These are phyloP conservation scores for Bruguiera gymnorhiza DNA, from an alignment of 345 rosid genomes.

Conservation along the genomic window DNA sequence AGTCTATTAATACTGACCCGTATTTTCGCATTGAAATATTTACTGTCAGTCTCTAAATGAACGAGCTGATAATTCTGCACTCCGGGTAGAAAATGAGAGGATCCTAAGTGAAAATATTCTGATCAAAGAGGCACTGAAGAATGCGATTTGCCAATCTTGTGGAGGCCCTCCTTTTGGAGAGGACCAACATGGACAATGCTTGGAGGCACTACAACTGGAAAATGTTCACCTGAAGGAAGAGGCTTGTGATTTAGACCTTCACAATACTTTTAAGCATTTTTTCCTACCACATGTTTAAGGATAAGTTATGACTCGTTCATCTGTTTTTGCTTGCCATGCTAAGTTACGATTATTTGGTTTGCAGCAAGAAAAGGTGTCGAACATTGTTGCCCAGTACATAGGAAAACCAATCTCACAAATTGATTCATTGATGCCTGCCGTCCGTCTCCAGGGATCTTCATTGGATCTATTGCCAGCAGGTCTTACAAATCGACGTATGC, in stretches of 20 bases:
- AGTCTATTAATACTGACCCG: not conserved
- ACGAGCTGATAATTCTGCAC: slow-evolving; percentile 40
- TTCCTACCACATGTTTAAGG: not conserved
- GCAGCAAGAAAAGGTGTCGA: slow-evolving; percentile 42
- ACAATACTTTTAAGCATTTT: no score
- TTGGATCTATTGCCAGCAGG: slow-evolving; percentile 6
- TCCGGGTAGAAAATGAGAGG: slow-evolving; percentile 58
- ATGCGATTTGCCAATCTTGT: slow-evolving; percentile 57
- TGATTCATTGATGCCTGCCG: slow-evolving; percentile 7
- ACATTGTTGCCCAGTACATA: slow-evolving; percentile 32
- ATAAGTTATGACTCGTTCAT: not conserved
- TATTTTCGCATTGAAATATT: not conserved
- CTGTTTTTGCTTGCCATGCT: not conserved
- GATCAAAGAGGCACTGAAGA: slow-evolving; percentile 49
- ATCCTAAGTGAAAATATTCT: slow-evolving; percentile 48
- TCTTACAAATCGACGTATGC: not conserved
- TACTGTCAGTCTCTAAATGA: slow-evolving; percentile 51
- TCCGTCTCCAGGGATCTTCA: slow-evolving; percentile 10
- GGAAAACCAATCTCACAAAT: slow-evolving; percentile 32
- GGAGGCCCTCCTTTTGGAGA: slow-evolving; percentile 60
- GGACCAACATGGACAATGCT: slow-evolving; percentile 37
- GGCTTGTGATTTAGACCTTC: slow-evolving; percentile 30
- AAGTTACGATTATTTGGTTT: slow-evolving; percentile 6
- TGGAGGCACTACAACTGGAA: slow-evolving; percentile 44
- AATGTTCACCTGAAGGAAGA: slow-evolving; percentile 44